Conservation (phyloP, 1,284 basidiomycete species). For the Marasmius oreades region DNA sequence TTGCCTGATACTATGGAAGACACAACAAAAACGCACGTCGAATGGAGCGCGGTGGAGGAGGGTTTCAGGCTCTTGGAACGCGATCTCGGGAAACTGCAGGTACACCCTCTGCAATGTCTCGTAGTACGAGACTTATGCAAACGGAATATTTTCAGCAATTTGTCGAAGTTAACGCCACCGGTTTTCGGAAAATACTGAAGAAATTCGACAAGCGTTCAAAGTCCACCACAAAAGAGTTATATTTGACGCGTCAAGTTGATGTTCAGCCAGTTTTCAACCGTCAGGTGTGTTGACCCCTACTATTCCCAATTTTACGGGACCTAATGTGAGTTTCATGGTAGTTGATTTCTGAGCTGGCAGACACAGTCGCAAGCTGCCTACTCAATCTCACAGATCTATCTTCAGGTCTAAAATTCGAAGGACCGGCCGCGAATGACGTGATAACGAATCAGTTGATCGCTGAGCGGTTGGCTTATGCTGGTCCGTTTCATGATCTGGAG, state of each 20-base stretch:
- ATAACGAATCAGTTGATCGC: constrained; percentile 71
- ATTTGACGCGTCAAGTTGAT: constrained; percentile 95
- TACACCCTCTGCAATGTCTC: constrained; percentile 30
- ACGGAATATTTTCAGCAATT: constrained; percentile 68
- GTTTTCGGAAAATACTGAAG: constrained; percentile 97
- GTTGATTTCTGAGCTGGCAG: constrained; percentile 94
- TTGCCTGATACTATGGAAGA: constrained; percentile 61
- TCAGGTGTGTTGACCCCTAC: constrained; percentile 57
- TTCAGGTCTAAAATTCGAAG: constrained; percentile 71
- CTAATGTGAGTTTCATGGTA: constrained; percentile 26
- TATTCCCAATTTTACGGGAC: constrained; percentile 6
- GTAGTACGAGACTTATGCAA: constrained; percentile 19
- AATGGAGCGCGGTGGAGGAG: constrained; percentile 94
- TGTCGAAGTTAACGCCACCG: constrained; percentile 96
- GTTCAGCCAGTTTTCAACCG: constrained; percentile 98
- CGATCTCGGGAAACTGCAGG: constrained; percentile 95
- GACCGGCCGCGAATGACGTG: constrained; percentile 53
- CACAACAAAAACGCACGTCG: constrained; percentile 67
- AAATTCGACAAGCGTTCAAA: constrained; percentile 99
- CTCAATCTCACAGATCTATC: constrained; percentile 88
- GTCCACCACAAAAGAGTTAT: constrained; percentile 93
- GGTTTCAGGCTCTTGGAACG: constrained; percentile 94
- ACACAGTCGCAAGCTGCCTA: constrained; percentile 91
- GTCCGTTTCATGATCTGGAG: constrained; percentile 85
- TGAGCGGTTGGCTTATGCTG: constrained; percentile 57